Conservation (phyloP, 2,329 filamentous ascomycete species). For the Metarhizium robertsii region DNA sequence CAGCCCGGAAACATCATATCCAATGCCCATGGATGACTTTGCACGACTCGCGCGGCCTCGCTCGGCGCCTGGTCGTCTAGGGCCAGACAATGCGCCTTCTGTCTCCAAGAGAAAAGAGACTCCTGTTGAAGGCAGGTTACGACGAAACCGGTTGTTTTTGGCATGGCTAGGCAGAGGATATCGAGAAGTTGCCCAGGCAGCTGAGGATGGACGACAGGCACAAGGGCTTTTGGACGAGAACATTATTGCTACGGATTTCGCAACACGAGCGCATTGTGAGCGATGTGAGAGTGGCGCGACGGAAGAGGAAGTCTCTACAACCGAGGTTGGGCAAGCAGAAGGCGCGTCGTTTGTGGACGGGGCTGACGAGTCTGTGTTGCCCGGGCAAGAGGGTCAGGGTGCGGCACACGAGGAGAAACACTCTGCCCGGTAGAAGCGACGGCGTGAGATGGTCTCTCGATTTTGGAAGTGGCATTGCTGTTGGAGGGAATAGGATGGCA, state of each 20-base stretch:
- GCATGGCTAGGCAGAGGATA: background rate
- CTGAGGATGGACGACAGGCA: background rate
- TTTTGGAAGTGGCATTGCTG: background rate
- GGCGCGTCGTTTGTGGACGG: background rate
- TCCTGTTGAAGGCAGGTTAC: background rate
- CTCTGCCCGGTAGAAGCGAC: conserved; percentile 2
- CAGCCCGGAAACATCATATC: background rate
- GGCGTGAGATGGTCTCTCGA: background rate
- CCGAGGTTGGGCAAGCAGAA: conserved; percentile 15
- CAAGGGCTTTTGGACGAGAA: conserved; percentile 1
- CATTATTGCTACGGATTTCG: conserved; percentile 6
- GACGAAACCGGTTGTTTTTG: background rate
- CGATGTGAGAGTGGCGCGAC: conserved; percentile 2
- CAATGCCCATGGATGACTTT: background rate
- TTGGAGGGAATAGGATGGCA: background rate
- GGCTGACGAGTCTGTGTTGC: background rate
- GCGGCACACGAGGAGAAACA: background rate
- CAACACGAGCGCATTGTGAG: conserved; percentile 2
- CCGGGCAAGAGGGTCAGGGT: background rate
- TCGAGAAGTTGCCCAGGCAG: background rate
- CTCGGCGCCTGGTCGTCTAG: background rate
- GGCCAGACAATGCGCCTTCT: background rate
- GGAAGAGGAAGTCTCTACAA: conserved; percentile 15
- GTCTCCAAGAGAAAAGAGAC: background rate
- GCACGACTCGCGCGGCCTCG: background rate